Percentiles rank a stretch among this genome's conserved stretches.
phyloP scores from a whole-genome alignment of 2,329 filamentous ascomycete genomes.

The Ustulina deusta region DNA sequence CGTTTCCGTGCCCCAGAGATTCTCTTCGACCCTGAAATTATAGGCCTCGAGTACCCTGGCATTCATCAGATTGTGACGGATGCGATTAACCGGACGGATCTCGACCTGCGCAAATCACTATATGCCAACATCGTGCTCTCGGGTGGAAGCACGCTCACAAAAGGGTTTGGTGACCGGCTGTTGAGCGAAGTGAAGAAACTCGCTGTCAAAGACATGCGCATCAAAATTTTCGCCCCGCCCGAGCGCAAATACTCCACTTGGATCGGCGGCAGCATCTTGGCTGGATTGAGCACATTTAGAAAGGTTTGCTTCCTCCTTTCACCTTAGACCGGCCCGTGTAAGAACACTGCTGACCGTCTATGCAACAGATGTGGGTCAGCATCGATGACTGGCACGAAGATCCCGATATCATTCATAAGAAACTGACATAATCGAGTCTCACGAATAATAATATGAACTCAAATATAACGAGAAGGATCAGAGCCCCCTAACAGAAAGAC shows the following conservation, averaged over 20 bases:
- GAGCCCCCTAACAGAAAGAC: not conserved
- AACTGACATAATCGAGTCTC: constrained; percentile 76
- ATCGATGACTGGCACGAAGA: constrained; percentile 99
- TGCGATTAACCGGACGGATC: constrained; percentile 92
- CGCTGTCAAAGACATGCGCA: constrained; percentile 98
- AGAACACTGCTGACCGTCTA: constrained; percentile 33
- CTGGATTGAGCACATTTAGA: constrained; percentile 95
- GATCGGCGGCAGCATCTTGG: constrained; percentile 98
- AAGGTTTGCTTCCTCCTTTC: constrained; percentile 74
- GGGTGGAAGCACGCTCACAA: constrained; percentile 94
- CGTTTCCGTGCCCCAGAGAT: constrained; percentile 97
- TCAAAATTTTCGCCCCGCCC: constrained; percentile 98
- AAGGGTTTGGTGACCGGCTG: constrained; percentile 93
- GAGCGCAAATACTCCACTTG: constrained; percentile 99
- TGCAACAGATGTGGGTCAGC: constrained; percentile 94
- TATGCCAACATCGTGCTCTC: constrained; percentile 98
- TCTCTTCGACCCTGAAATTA: constrained; percentile 96
- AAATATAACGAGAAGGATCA: constrained; percentile 12
- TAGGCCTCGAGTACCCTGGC: constrained; percentile 95
- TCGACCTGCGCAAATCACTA: constrained; percentile 92
- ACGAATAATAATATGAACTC: constrained; percentile 13
- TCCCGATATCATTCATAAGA: constrained; percentile 97
- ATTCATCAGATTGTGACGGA: constrained; percentile 99
- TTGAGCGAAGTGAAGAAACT: constrained; percentile 91
- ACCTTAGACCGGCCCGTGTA: not conserved